phyloP scores from a whole-genome alignment of 169 alveolate species.

The Eimeria maxima region DNA sequence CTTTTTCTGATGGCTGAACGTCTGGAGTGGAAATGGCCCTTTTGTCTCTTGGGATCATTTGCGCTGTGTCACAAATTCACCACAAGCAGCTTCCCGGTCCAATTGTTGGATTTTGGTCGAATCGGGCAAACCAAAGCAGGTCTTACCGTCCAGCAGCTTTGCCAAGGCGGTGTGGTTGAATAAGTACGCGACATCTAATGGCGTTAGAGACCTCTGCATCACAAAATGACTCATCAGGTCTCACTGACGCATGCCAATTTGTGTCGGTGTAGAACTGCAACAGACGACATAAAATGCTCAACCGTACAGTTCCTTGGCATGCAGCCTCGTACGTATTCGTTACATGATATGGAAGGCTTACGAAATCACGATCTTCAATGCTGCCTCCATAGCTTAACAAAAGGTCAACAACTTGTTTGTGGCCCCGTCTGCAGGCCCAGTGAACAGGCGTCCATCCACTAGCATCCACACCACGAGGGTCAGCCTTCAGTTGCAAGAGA shows the following conservation, averaged over 20 bases:
- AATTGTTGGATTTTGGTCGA: background rate
- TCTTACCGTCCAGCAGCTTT: conserved; percentile 69
- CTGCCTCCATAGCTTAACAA: conserved; percentile 68
- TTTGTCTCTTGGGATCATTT: conserved; percentile 9
- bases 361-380: conserved; percentile 69
- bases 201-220: conserved; percentile 75
- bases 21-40: background rate
- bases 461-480: conserved; percentile 77
- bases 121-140: background rate
- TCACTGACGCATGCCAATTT: too few relatives aligned
- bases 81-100: conserved; percentile 1
- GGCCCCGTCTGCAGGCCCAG: conserved; percentile 80
- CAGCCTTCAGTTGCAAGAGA: conserved; percentile 71
- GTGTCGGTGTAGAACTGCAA: background rate
- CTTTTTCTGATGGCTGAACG: background rate
- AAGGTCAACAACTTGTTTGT: conserved; percentile 35
- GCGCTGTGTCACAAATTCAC: conserved; percentile 40
- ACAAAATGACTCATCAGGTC: background rate
- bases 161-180: conserved; percentile 67
- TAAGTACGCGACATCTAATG: conserved; percentile 68
- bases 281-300: background rate
- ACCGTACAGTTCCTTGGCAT: background rate
- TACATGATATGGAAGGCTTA: background rate
- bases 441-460: conserved; percentile 83
- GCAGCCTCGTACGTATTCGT: background rate